Base-by-base conservation (phyloP, 1,139 yeast genomes). In the Sugiyamaella xylanicola region DNA sequence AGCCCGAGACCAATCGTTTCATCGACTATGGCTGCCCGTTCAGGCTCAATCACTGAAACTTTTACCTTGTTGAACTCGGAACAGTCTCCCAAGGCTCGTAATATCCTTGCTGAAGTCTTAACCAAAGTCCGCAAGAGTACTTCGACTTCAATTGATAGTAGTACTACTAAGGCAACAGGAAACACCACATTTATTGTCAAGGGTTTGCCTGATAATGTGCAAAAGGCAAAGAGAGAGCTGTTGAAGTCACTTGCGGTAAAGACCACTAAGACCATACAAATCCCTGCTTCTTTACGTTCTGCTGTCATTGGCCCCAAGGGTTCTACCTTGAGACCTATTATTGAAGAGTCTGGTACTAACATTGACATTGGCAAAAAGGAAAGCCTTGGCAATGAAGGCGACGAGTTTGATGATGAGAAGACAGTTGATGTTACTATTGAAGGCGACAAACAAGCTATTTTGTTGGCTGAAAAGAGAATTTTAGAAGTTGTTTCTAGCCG, bases 281-380 rank as follows among this genome's bases (percentile, higher is more conserved):
- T 93, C 56, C 98, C 99, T 41, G 81, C 93, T 25, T 82, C 82
- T 63, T 80, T 90, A 54, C 83, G 96, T 71, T 81, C 96, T 2
- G 81, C 83, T 57, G 82, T 95, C 61, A 91, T 95, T 73, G 99
- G 99, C 57, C 81, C 93, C 48, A 88, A 86, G 71, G 99, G 99
- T 67, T 81, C 81, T 63, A 87, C 79, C 61, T 82, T 95, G 72
- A 87, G 84, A 68, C 91, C 93, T 57, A 88, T 95, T 64, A 79
- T 87, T 56, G 86, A 80, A 55, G 77, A 82, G 48, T 80, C 87
- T 60, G 87, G 83, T 54, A 90, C 89, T 55, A 86, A 79, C 65
- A 82, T 93, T 68, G 91, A 91, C 66, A 83, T 93, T 66, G 85
- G 85, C 21, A 81, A 76, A 65, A 75, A 73, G 51, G 71, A 65